Evolutionary conservation across 2,329 filamentous ascomycete species (phyloP).

Genomic region (Epichloe hybrida): DNA sequence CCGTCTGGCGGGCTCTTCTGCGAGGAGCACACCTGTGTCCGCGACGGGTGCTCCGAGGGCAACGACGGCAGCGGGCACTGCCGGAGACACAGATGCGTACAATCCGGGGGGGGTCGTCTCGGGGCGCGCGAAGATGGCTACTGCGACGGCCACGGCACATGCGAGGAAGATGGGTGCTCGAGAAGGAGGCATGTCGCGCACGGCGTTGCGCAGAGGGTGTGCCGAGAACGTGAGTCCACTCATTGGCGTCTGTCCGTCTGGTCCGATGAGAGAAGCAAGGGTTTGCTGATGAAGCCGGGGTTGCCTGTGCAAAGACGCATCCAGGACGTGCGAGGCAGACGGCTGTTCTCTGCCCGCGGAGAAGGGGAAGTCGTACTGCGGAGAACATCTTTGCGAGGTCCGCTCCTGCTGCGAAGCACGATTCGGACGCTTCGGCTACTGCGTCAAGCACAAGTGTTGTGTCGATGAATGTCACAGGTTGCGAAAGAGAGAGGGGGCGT

Average conservation of each 20-base stretch:
- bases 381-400: background rate
- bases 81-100: background rate
- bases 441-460: background rate
- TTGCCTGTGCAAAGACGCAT: too few species aligned
- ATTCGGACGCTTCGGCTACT: background rate
- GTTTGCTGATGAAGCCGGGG: too few species aligned
- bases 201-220: background rate
- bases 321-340: too few species aligned
- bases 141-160: background rate
- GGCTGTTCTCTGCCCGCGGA: background rate
- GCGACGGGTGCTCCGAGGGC: too few species aligned
- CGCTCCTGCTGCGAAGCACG: background rate
- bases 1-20: too few species aligned
- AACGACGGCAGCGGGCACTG: background rate
- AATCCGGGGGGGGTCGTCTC: background rate
- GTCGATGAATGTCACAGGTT: background rate
- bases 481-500: background rate
- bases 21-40: too few species aligned
- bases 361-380: background rate
- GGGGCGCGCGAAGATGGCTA: background rate
- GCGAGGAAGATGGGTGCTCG: background rate
- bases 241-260: background rate
- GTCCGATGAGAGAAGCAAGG: too few species aligned
- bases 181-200: background rate
- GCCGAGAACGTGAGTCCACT: background rate